Evolutionary conservation across 2,329 filamentous ascomycete species (phyloP), one percentile per base, ranked within the genome.

Genomic region (Trichoderma koningii): DNA sequence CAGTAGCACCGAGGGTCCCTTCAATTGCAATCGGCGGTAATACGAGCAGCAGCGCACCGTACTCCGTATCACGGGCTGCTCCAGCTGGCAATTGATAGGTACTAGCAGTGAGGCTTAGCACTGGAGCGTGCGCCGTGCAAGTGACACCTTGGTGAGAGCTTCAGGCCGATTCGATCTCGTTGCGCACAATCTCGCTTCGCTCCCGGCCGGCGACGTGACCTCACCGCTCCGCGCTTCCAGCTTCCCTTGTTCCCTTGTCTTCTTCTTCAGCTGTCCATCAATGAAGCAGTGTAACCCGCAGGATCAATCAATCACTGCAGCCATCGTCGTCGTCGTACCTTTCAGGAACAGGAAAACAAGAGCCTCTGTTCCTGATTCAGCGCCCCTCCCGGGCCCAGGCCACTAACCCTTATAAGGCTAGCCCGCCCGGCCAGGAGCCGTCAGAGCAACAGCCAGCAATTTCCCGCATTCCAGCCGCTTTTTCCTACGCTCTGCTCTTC

Each of bases 401-500:
- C 53, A 50, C 69, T 68, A 68, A 44, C 41, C 41, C 70, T 63
- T 26, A 59, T 26, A 19, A 64, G 70, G 30, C 67, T 72, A 68
- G 68, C 65, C 48, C 62, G 70, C 66, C 67, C 59, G 67, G 67
- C 47, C 30, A 51, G 57, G 69, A 68, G 55, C 68, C 69, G 70
- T 73, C 69, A 70, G 71, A 71, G 70, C 73, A 75, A 71, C 69
- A 34, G 57, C 71, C 69, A 71, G 74, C 73, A 77, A 77, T 77
- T 77, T 77, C 76, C 73, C 74, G 63, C 75, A 73, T 73, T 73
- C 70, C 70, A 71, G 66, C 34, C 41, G 28, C 51, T 55, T 55
- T 55, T 41, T 55, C 50, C 62, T n/a, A 23, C 45, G 26, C n/a
- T 63, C 51, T 21, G 26, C n/a, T 63, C 51, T 21, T 51, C 53